Evolutionary conservation across 2,329 filamentous ascomycete species (phyloP).

Genomic region (Fusarium buharicum): DNA sequence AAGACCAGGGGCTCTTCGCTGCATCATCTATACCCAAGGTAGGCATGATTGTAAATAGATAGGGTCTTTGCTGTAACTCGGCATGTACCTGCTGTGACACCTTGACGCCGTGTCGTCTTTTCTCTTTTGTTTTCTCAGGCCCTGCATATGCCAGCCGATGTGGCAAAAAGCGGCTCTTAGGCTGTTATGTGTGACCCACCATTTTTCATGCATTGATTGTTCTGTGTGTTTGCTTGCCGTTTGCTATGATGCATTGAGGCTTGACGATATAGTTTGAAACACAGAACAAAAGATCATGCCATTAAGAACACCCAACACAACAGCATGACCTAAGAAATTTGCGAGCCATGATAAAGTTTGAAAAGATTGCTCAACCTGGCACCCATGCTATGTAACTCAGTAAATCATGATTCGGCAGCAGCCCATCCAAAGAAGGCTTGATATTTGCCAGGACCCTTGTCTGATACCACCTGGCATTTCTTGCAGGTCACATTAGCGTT

Average conservation of each 20-base stretch:
- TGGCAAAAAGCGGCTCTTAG: conserved; percentile 43
- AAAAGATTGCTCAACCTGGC: background rate
- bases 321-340: conserved; percentile 3
- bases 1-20: conserved; percentile 33
- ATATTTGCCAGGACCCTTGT: conserved; percentile 32
- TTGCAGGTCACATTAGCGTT: conserved; percentile 40
- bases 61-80: conserved; percentile 15
- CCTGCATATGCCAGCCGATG: conserved; percentile 45
- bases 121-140: conserved; percentile 36
- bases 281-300: conserved; percentile 1
- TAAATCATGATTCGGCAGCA: conserved; percentile 30
- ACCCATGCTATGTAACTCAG: conserved; percentile 6
- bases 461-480: conserved; percentile 35
- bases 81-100: conserved; percentile 6
- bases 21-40: conserved; percentile 12
- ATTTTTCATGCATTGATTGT: conserved; percentile 28
- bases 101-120: conserved; percentile 37
- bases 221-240: background rate
- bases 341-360: background rate
- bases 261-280: background rate
- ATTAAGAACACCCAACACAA: conserved; percentile 12
- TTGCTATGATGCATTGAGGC: conserved; percentile 13
- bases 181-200: conserved; percentile 28
- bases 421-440: conserved; percentile 23
- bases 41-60: conserved; percentile 16